These are phyloP conservation scores for Fusarium phyllophilum DNA, from an alignment of 2,329 filamentous ascomycete genomes.

Conservation along the genomic window DNA sequence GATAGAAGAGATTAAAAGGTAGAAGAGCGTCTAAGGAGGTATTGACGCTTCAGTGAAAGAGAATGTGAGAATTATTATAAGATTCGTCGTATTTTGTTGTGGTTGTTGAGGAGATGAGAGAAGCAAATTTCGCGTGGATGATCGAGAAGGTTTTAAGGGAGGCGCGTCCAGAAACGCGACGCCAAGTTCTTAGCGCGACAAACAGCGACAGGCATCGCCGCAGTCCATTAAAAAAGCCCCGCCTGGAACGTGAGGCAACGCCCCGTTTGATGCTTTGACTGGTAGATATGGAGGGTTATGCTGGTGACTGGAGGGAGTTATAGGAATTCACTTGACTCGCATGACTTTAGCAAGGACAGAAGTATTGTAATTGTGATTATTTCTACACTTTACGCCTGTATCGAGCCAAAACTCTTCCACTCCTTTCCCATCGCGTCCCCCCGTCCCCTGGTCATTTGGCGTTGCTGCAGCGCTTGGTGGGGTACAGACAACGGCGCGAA, in stretches of 20 bases:
- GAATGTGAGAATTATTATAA: slow-evolving; percentile 25
- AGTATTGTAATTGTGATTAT: neutral
- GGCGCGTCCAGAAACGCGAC: slow-evolving; percentile 50
- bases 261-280: slow-evolving; percentile 20
- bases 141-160: slow-evolving; percentile 51
- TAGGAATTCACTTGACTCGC: neutral
- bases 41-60: slow-evolving; percentile 25
- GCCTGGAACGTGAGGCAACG: slow-evolving; percentile 43
- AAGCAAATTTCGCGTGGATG: slow-evolving; percentile 39
- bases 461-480: slow-evolving; percentile 32
- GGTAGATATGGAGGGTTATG: slow-evolving; percentile 2
- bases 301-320: slow-evolving; percentile 14
- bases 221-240: slow-evolving; percentile 46
- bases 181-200: slow-evolving; percentile 50
- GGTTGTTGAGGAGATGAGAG: slow-evolving; percentile 42
- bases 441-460: slow-evolving; percentile 27
- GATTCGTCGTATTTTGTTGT: slow-evolving; percentile 29
- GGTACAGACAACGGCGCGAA: slow-evolving; percentile 28
- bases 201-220: slow-evolving; percentile 27
- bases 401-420: neutral
- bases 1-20: slow-evolving; percentile 39
- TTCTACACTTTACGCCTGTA: neutral
- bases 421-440: slow-evolving; percentile 28
- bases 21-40: slow-evolving; percentile 33
- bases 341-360: neutral